phyloP scores from a whole-genome alignment of 495 filamentous ascomycete genomes.

The Penicillium waksmanii region DNA sequence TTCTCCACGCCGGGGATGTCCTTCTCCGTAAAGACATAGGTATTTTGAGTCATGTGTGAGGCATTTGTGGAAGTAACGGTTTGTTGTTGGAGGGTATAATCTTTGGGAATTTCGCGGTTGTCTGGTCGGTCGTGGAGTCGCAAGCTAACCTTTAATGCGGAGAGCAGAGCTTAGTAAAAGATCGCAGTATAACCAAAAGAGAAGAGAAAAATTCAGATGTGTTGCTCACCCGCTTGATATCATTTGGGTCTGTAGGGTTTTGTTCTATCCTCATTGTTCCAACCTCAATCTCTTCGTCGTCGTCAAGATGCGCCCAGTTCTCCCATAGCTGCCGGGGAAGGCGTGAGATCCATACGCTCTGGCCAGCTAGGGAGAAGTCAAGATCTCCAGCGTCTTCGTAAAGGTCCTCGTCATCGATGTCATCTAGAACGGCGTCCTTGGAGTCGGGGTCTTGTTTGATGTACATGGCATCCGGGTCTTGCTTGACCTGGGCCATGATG shows the following conservation, averaged over 20 bases:
- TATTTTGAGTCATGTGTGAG: constrained; percentile 63
- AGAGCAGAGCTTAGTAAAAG: neutral
- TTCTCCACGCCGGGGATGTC: constrained; percentile 42
- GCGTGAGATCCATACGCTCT: constrained; percentile 71
- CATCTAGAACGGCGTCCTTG: constrained; percentile 57
- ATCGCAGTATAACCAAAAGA: constrained; percentile 3
- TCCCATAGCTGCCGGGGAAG: constrained; percentile 81
- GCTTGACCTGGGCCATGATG: constrained; percentile 45
- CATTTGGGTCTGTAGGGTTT: constrained; percentile 50
- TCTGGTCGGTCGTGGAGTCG: constrained; percentile 56
- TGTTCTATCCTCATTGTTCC: constrained; percentile 74
- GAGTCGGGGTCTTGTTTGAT: constrained; percentile 74
- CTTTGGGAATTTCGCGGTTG: constrained; percentile 73
- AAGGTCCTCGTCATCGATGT: constrained; percentile 71
- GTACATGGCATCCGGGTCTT: constrained; percentile 40
- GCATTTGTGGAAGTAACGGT: constrained; percentile 47
- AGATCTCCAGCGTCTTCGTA: constrained; percentile 90
- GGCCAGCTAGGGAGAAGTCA: constrained; percentile 64
- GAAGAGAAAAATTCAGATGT: neutral
- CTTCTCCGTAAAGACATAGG: constrained; percentile 60
- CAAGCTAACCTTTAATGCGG: constrained; percentile 47
- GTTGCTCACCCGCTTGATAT: constrained; percentile 52
- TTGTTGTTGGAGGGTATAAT: constrained; percentile 77
- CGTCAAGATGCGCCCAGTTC: constrained; percentile 58
- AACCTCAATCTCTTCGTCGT: constrained; percentile 68